Base-by-base conservation (phyloP, 257 asterid species). In the Nicotiana knightiana region DNA sequence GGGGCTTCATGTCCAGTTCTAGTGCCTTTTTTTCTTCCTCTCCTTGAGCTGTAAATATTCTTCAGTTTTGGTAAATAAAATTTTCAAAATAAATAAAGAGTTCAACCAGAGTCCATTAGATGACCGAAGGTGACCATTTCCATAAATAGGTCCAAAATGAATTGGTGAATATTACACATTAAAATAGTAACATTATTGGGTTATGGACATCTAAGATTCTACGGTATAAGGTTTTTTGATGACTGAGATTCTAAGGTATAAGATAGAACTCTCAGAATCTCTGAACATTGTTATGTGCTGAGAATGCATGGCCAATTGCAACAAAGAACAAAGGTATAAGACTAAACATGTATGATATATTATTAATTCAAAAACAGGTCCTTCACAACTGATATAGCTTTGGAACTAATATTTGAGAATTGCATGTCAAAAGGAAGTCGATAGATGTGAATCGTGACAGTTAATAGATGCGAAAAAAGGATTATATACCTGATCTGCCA, bases 401-500 rank as follows among this genome's bases (percentile, higher is more conserved):
- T 66, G 48, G 48, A 66, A 32, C 73, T 66, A 51, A 66, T 32
- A 67, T 18, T 16, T 33, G 75, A 6, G 75, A 67, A 67, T 17
- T 51, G 28, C 64, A 75, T 16, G 26, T 26, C 64, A 75, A 75
- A 51, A 53, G 80, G 24, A 53, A 46, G 80, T 30, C 9, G 2
- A 51, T 73, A 13, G 61, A 28, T 75, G 28, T 75, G 46, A 75
- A 51, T 51, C 63, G 5, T 51, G 79, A 48, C 61, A 73, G 51
- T 2, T 24, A 11, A 48, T 73, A 26, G 43, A 26, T 48, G 48
- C 9, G 17, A 26, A 46, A 5, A 51, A 28, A 51, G 28, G 64
- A 28, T 26, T 48, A 75, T 51, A 28, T 85, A 96, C 99, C 99
- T 96, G 98, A 83, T 96, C 99, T 16, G 97, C 95, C 76, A 96